Percentiles rank a stretch among this genome's conserved stretches.
phyloP scores from a whole-genome alignment of 495 filamentous ascomycete genomes.

The Podospora appendiculata region DNA sequence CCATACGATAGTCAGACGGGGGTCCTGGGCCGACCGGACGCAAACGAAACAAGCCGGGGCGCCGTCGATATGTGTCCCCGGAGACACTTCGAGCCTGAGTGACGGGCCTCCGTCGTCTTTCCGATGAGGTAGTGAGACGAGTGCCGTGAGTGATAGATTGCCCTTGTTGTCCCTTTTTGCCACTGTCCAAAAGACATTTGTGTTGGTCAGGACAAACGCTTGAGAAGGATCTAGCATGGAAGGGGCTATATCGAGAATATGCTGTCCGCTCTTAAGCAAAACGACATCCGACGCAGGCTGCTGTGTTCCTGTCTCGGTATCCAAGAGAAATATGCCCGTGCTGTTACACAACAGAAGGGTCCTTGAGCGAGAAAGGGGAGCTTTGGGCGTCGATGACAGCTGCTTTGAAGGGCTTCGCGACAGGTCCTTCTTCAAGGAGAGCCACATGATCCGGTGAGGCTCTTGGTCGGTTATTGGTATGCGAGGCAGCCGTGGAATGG shows the following conservation, averaged over 20 bases:
- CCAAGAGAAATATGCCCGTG: conserved; percentile 12
- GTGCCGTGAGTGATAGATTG: conserved; percentile 12
- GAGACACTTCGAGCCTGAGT: conserved; percentile 27
- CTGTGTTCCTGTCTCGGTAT: conserved; percentile 3
- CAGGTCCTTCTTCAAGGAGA: conserved; percentile 2
- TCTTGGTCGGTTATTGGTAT: neutral
- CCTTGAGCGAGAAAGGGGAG: neutral
- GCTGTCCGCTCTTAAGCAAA: conserved; percentile 12
- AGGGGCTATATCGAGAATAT: conserved; percentile 47
- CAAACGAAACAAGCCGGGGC: conserved; percentile 18
- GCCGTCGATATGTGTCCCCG: conserved; percentile 9
- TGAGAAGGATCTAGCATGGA: conserved; percentile 40
- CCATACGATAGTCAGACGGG: conserved; percentile 19
- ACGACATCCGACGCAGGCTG: conserved; percentile 5
- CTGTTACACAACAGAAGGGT: conserved; percentile 15
- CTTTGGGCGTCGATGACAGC: neutral
- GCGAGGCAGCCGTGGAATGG: conserved; percentile 9
- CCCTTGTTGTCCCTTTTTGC: conserved; percentile 3
- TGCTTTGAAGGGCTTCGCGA: neutral
- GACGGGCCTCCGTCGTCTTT: conserved; percentile 27
- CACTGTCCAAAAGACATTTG: conserved; percentile 25
- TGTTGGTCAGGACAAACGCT: conserved; percentile 50
- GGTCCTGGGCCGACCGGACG: conserved; percentile 14
- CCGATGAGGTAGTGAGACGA: conserved; percentile 40
- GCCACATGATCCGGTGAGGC: conserved; percentile 13